Evolutionary conservation across 179 eudicot genomes (phyloP).

Genomic region (Silene coronaria): DNA sequence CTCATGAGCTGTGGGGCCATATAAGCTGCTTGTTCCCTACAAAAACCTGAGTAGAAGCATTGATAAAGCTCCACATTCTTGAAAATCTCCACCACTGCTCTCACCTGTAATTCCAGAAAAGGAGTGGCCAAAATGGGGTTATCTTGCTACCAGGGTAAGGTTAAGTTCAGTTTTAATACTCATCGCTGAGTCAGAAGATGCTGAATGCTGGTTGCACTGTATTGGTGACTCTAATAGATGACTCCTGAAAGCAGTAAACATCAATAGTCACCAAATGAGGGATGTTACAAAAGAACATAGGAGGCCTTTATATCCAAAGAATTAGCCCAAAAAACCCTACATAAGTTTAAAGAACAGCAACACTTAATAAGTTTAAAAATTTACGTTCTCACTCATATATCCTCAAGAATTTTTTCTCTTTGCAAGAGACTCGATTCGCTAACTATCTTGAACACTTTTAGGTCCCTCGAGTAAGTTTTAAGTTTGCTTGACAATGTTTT

Average conservation of each 20-base stretch:
- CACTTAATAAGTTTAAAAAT: too few species aligned
- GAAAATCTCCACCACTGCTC: constrained; percentile 68
- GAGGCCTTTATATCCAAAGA: neutral
- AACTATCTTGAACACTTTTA: too few species aligned
- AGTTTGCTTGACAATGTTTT: too few species aligned
- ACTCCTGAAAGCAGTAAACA: constrained; percentile 39
- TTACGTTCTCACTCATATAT: too few species aligned
- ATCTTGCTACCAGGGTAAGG: constrained; percentile 41
- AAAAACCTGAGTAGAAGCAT: constrained; percentile 54
- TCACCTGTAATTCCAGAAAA: constrained; percentile 71
- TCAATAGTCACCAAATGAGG: constrained; percentile 1
- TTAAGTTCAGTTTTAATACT: constrained; percentile 87
- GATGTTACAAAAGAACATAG: neutral
- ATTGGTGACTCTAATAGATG: constrained; percentile 42
- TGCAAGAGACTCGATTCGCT: too few species aligned
- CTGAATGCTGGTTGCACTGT: constrained; percentile 51
- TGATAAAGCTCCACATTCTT: constrained; percentile 87
- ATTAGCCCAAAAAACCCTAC: neutral
- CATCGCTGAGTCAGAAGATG: constrained; percentile 74
- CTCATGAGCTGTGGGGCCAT: too few species aligned
- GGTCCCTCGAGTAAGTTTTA: too few species aligned
- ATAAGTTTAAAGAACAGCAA: too few species aligned
- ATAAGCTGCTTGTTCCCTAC: too few species aligned
- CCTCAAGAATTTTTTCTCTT: too few species aligned
- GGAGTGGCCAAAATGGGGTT: constrained; percentile 57